Conservation (phyloP, 805 yeast species). For the Monosporozyma unispora region DNA sequence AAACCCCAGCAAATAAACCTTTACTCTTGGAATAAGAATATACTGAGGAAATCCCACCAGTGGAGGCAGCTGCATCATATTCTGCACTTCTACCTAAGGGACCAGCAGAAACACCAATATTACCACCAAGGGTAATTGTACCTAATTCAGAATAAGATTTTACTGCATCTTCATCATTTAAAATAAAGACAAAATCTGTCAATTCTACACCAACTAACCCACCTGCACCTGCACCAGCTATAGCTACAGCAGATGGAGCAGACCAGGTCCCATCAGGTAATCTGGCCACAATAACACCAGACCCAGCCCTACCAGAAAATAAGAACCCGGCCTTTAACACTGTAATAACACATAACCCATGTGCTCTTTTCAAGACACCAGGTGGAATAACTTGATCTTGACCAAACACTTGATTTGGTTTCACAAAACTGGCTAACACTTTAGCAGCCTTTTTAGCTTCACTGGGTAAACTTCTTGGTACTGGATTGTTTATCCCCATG, state of each 20-base stretch:
- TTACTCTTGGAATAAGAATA: conserved; percentile 93
- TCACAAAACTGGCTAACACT: conserved; percentile 77
- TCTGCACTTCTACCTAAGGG: conserved; percentile 97
- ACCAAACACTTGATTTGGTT: conserved; percentile 89
- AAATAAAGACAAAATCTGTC: conserved; percentile 91
- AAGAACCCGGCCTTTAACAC: conserved; percentile 96
- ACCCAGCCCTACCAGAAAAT: conserved; percentile 95
- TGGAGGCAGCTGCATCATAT: conserved; percentile 90
- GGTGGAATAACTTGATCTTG: conserved; percentile 89
- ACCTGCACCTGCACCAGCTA: conserved; percentile 99
- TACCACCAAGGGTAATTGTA: conserved; percentile 90
- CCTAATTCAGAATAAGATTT: conserved; percentile 91
- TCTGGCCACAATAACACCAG: conserved; percentile 91
- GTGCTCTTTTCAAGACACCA: conserved; percentile 73
- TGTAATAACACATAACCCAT: conserved; percentile 85
- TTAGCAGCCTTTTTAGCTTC: conserved; percentile 92
- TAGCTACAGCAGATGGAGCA: conserved; percentile 88
- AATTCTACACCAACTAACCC: conserved; percentile 95
- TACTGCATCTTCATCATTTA: conserved; percentile 83
- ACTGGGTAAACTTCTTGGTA: conserved; percentile 77
- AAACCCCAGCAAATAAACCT: conserved; percentile 95
- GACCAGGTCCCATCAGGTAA: conserved; percentile 95
- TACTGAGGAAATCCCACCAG: conserved; percentile 78
- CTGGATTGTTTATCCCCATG: conserved; percentile 83
- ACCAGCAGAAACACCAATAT: conserved; percentile 92